Evolutionary conservation across 805 yeast species (phyloP).

Genomic region (Kuraishia molischiana): DNA sequence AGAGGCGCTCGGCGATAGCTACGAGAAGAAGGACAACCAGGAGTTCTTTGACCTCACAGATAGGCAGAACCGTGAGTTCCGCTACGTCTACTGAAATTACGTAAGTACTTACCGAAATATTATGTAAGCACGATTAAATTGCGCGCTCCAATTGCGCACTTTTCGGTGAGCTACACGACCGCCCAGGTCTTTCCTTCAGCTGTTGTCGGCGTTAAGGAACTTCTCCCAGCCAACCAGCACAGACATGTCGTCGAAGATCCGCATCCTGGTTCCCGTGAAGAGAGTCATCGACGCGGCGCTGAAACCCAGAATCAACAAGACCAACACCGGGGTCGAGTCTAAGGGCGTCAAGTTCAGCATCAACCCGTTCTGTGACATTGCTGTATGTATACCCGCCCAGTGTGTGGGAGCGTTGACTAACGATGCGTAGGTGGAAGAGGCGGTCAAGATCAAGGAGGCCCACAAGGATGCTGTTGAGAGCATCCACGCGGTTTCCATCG

Average conservation of each 20-base stretch:
- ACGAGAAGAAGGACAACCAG: slow-evolving; percentile 16
- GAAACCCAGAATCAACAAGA: slow-evolving; percentile 84
- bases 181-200: too few species aligned
- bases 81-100: slow-evolving; percentile 30
- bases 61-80: slow-evolving; percentile 37
- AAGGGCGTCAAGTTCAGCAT: slow-evolving; percentile 87
- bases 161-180: too few species aligned
- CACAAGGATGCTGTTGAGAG: slow-evolving; percentile 61
- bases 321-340: slow-evolving; percentile 77
- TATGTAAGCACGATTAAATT: too few species aligned
- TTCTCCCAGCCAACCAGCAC: too few species aligned
- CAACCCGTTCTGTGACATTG: slow-evolving; percentile 97
- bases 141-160: not conserved
- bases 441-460: slow-evolving; percentile 63
- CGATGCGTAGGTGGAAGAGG: slow-evolving; percentile 58
- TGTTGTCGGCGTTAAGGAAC: too few species aligned
- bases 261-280: slow-evolving; percentile 88
- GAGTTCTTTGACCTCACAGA: slow-evolving; percentile 46
- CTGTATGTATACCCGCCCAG: slow-evolving; percentile 23
- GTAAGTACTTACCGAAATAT: too few species aligned
- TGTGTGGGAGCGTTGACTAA: not conserved
- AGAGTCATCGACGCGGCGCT: slow-evolving; percentile 91
- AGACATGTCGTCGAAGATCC: slow-evolving; percentile 38
- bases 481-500: slow-evolving; percentile 88
- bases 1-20: slow-evolving; percentile 10